These are phyloP conservation scores for Plasmodium coatneyi DNA, from an alignment of 169 alveolate species.

Conservation along the genomic window DNA sequence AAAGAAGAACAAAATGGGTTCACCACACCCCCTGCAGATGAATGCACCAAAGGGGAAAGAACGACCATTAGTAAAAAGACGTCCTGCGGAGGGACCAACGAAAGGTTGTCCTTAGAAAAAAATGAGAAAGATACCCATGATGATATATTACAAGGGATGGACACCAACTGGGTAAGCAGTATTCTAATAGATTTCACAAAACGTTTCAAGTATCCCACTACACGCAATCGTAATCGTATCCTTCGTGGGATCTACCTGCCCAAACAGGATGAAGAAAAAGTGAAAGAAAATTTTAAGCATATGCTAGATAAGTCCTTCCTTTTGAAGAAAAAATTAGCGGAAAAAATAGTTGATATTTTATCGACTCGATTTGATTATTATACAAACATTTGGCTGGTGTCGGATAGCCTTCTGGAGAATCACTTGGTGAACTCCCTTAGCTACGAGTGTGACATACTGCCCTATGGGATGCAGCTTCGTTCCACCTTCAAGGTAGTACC, in stretches of 20 bases:
- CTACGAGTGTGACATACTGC: slow-evolving; percentile 41
- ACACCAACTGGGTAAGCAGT: background rate
- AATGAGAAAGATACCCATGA: background rate
- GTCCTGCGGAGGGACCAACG: background rate
- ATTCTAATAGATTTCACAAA: background rate
- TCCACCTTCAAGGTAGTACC: slow-evolving; percentile 29
- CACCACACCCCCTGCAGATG: background rate
- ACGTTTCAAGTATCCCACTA: background rate
- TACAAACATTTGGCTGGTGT: slow-evolving; percentile 22
- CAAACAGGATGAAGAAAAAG: background rate
- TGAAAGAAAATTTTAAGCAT: slow-evolving; percentile 5
- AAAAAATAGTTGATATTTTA: slow-evolving; percentile 36
- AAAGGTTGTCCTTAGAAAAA: background rate
- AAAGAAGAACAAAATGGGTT: background rate
- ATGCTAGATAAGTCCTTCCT: background rate
- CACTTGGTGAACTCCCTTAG: slow-evolving; percentile 11
- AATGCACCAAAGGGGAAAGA: background rate
- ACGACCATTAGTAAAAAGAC: background rate
- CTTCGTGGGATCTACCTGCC: background rate
- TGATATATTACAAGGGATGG: background rate
- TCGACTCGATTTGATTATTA: slow-evolving; percentile 36
- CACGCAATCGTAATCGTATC: background rate
- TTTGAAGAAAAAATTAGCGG: slow-evolving; percentile 9
- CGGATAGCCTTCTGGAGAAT: slow-evolving; percentile 26
- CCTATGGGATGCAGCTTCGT: slow-evolving; percentile 40